phyloP scores from a whole-genome alignment of 2,329 filamentous ascomycete genomes.

The Talaromyces sp. region DNA sequence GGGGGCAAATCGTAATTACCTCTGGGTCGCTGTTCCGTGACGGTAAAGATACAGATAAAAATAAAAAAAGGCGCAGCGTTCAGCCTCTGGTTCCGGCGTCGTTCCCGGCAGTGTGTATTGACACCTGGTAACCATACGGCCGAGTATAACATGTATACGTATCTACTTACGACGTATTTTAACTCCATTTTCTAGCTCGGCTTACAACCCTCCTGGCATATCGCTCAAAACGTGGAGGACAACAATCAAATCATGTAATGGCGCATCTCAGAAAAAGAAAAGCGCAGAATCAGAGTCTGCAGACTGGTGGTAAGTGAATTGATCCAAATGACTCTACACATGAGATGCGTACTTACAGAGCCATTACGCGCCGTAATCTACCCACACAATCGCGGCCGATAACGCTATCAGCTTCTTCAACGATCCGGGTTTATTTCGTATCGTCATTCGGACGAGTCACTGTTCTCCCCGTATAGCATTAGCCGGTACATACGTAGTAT shows the following conservation, averaged over 20 bases:
- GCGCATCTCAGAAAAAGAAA: constrained; percentile 1
- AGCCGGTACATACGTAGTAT: neutral
- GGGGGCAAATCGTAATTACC: neutral
- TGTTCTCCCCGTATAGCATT: constrained; percentile 5
- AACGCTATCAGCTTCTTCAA: constrained; percentile 8
- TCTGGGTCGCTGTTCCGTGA: neutral
- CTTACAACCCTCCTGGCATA: neutral
- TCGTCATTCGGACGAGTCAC: constrained; percentile 7
- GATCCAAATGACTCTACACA: neutral
- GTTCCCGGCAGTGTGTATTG: constrained; percentile 6
- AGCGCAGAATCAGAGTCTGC: neutral
- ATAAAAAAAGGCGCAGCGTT: constrained; percentile 11
- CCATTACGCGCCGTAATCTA: neutral
- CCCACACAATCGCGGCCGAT: constrained; percentile 11
- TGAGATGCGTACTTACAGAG: neutral
- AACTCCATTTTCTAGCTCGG: neutral
- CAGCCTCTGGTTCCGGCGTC: neutral
- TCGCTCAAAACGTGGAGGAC: neutral
- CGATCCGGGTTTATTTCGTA: constrained; percentile 9
- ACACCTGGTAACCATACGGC: neutral
- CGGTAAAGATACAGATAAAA: neutral
- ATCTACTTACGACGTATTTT: neutral
- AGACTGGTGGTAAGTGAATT: neutral
- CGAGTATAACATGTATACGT: neutral
- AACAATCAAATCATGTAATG: neutral